Conservation (phyloP, 2,329 filamentous ascomycete genomes). For the Iodosphaeria phyllophila region DNA sequence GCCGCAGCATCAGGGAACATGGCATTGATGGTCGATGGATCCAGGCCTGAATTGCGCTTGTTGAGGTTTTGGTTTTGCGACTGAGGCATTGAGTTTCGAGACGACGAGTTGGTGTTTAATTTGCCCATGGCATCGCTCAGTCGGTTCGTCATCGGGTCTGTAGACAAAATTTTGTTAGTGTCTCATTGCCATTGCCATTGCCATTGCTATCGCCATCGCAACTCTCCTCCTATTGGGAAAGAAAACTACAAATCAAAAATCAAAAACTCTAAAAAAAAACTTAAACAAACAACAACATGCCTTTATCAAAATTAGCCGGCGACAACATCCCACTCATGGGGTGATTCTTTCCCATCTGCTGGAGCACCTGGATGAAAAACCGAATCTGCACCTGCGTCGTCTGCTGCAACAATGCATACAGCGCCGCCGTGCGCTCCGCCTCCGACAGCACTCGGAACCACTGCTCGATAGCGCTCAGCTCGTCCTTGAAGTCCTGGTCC, state of each 20-base stretch:
- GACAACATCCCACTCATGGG: slow-evolving; percentile 93
- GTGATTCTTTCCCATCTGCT: slow-evolving; percentile 97
- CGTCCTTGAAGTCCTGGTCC: slow-evolving; percentile 98
- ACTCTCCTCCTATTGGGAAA: no score
- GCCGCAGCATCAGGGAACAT: slow-evolving; percentile 98
- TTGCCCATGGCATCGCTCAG: slow-evolving; percentile 95
- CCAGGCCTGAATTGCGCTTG: slow-evolving; percentile 89
- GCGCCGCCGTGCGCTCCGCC: slow-evolving; percentile 82
- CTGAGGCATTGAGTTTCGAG: slow-evolving; percentile 78
- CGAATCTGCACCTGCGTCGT: slow-evolving; percentile 97
- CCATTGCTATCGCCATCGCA: no score
- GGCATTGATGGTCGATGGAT: slow-evolving; percentile 83
- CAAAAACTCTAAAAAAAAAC: slow-evolving; percentile 1
- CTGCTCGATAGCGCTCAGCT: slow-evolving; percentile 95
- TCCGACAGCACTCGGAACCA: slow-evolving; percentile 98
- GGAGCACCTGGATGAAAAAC: slow-evolving; percentile 96
- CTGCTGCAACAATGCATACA: slow-evolving; percentile 92
- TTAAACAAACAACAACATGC: slow-evolving; percentile 26
- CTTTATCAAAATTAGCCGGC: slow-evolving; percentile 91
- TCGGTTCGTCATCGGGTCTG: slow-evolving; percentile 93
- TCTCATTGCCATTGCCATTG: no score
- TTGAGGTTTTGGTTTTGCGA: slow-evolving; percentile 58
- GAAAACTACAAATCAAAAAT: slow-evolving; percentile 5
- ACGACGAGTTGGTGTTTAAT: slow-evolving; percentile 68
- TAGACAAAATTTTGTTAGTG: no score